Conservation (phyloP, 768 basidiomycete genomes). For the Pleurotus djamor region DNA sequence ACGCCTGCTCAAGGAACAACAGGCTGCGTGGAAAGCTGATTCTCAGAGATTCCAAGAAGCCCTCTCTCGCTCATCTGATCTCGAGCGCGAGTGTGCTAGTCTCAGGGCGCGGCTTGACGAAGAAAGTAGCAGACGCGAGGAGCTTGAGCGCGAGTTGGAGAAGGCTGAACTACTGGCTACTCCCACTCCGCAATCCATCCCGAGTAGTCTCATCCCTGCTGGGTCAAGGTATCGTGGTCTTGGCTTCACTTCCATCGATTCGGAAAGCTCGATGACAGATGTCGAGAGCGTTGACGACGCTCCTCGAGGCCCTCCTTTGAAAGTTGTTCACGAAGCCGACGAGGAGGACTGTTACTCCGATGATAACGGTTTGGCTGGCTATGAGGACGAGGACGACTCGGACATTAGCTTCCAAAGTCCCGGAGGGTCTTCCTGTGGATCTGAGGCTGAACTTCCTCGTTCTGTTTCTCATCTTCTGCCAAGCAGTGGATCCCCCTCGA, state of each 20-base stretch:
- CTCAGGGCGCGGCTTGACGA: constrained; percentile 25
- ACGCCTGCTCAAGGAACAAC: background rate
- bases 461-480: constrained; percentile 23
- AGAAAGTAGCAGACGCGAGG: constrained; percentile 37
- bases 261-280: constrained; percentile 62
- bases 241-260: constrained; percentile 61
- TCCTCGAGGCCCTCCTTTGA: constrained; percentile 39
- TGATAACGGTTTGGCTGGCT: constrained; percentile 58
- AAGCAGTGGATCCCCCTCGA: constrained; percentile 14
- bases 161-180: constrained; percentile 38
- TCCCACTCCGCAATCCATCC: constrained; percentile 36
- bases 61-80: constrained; percentile 6
- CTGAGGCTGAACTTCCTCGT: constrained; percentile 45
- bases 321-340: constrained; percentile 58
- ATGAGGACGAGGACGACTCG: constrained; percentile 69
- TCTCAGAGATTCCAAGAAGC: constrained; percentile 28
- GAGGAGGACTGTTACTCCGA: constrained; percentile 38
- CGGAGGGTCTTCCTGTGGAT: constrained; percentile 48
- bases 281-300: constrained; percentile 55
- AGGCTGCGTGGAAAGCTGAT: constrained; percentile 25
- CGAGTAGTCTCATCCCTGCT: constrained; percentile 14
- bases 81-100: constrained; percentile 13
- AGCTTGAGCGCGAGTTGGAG: constrained; percentile 56
- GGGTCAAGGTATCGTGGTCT: constrained; percentile 39
- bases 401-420: constrained; percentile 47